Evolutionary conservation across 352 stramenopile species (phyloP).

Genomic region (Globisporangium ultimum): DNA sequence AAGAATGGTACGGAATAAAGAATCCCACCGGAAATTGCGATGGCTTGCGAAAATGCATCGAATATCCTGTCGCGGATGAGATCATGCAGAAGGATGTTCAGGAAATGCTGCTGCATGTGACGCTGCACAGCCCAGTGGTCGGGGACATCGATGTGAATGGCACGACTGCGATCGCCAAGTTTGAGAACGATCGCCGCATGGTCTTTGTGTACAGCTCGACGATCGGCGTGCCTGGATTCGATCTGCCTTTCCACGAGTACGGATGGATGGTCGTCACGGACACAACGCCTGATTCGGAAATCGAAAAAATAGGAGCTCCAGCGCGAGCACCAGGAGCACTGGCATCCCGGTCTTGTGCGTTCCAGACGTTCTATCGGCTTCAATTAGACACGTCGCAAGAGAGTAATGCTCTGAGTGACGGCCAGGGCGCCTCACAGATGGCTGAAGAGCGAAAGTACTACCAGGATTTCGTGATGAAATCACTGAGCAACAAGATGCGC

Average conservation of each 20-base stretch:
- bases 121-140: not conserved
- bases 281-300: not conserved
- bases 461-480: conserved; percentile 7
- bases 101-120: not conserved
- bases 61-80: too few species aligned
- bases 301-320: too few species aligned
- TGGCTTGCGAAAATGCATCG: too few species aligned
- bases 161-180: not conserved
- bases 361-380: conserved; percentile 17
- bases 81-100: not conserved
- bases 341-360: not conserved
- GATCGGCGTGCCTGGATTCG: not conserved
- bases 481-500: conserved; percentile 3
- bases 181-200: not conserved
- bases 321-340: not conserved
- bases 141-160: not conserved
- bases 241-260: not conserved
- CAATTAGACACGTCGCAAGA: not conserved
- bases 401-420: not conserved
- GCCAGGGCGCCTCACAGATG: not conserved
- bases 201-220: not conserved
- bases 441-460: conserved; percentile 3
- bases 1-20: not conserved
- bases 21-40: too few species aligned
- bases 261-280: not conserved